Conservation (phyloP, 768 basidiomycete genomes). For the Boletus eberwhitei region DNA sequence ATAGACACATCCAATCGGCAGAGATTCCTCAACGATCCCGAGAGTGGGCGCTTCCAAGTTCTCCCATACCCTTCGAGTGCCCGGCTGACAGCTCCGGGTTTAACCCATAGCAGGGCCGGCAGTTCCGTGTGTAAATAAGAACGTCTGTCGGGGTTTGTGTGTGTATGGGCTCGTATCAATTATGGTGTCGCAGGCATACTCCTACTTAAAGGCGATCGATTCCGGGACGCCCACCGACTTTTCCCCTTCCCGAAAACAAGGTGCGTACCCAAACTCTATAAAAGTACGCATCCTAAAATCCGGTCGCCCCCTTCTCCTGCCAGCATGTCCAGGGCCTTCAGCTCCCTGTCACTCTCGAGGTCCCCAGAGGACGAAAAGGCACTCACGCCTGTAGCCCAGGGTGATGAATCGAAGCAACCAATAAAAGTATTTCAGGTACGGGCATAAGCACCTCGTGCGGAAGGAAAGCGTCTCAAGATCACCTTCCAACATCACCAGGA, state of each 20-base stretch:
- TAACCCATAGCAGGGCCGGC: too few relatives aligned
- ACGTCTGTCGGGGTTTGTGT: too few relatives aligned
- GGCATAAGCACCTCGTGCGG: neutral
- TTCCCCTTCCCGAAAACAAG: neutral
- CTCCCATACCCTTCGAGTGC: too few relatives aligned
- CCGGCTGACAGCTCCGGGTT: too few relatives aligned
- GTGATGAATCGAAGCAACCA: neutral
- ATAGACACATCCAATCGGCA: too few relatives aligned
- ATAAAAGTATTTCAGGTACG: neutral
- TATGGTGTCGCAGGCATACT: too few relatives aligned
- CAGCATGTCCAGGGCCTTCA: neutral
- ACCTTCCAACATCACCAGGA: neutral
- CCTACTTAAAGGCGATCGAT: neutral
- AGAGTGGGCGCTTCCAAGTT: too few relatives aligned
- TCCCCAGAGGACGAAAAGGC: neutral
- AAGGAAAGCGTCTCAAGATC: neutral
- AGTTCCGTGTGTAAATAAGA: too few relatives aligned
- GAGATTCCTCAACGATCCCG: too few relatives aligned
- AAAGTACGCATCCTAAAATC: neutral
- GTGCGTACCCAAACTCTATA: neutral
- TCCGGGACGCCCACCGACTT: neutral
- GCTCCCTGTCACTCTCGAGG: too few relatives aligned
- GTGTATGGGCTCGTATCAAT: too few relatives aligned
- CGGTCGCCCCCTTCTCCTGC: neutral
- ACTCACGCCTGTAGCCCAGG: too few relatives aligned